Evolutionary conservation across 495 filamentous ascomycete species (phyloP).

Genomic region (Cercophora newfieldiana): DNA sequence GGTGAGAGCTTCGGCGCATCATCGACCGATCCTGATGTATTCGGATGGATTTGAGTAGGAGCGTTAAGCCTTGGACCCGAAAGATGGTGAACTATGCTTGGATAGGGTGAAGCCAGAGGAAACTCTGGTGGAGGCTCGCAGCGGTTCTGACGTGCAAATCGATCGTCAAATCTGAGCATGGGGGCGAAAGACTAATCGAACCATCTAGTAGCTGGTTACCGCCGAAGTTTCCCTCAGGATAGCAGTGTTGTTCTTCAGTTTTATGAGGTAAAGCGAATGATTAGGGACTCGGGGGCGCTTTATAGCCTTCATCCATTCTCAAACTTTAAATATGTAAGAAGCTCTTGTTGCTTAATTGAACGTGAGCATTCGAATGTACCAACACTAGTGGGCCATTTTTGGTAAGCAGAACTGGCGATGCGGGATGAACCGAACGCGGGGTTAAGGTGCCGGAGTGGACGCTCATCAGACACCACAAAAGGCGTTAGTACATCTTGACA

Average conservation of each 20-base stretch:
- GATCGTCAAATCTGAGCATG: constrained; percentile 67
- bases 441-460: constrained; percentile 71
- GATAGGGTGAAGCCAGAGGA: constrained; percentile 76
- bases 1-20: constrained; percentile 61
- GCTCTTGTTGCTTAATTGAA: constrained; percentile 69
- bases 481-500: constrained; percentile 64
- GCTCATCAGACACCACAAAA: constrained; percentile 72
- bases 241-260: constrained; percentile 70
- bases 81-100: constrained; percentile 69
- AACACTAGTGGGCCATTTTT: constrained; percentile 69
- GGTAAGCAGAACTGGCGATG: constrained; percentile 70
- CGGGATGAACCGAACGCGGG: constrained; percentile 69
- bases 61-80: constrained; percentile 72
- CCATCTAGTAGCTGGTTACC: constrained; percentile 69
- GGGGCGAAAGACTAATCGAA: constrained; percentile 69
- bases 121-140: constrained; percentile 73
- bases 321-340: constrained; percentile 79
- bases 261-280: constrained; percentile 80
- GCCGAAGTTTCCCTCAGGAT: constrained; percentile 76
- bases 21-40: constrained; percentile 74
- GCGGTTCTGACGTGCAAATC: constrained; percentile 75
- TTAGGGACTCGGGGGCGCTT: constrained; percentile 73
- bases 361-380: constrained; percentile 67
- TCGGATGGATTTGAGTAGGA: constrained; percentile 78
- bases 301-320: constrained; percentile 74